Evolutionary conservation across 192 early-diverging fungal genomes (phyloP).

Genomic region (Coemansia sp.): DNA sequence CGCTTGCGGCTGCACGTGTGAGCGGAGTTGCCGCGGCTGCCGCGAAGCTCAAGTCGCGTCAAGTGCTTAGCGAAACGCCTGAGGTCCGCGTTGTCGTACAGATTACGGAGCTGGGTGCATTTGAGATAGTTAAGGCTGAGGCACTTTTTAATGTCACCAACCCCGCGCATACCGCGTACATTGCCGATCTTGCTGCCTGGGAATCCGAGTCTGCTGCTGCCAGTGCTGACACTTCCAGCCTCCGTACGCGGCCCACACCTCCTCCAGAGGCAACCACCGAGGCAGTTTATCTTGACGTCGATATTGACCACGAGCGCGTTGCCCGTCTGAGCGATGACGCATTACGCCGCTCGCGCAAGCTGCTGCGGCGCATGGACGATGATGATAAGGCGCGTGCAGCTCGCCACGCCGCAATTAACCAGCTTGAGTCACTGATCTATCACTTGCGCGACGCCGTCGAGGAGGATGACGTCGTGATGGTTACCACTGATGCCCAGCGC

Average conservation of each 20-base stretch:
- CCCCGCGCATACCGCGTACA: constrained; percentile 28
- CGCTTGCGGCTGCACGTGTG: constrained; percentile 56
- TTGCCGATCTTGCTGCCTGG: constrained; percentile 41
- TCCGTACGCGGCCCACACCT: constrained; percentile 26
- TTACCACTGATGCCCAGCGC: constrained; percentile 74
- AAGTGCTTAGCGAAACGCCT: constrained; percentile 57
- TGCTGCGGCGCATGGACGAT: constrained; percentile 68
- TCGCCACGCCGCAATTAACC: constrained; percentile 82
- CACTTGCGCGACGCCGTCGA: constrained; percentile 77
- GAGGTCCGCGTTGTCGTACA: constrained; percentile 85
- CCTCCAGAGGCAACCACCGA: constrained; percentile 34
- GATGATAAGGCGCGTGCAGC: constrained; percentile 67
- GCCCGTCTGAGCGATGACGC: constrained; percentile 51
- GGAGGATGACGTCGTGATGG: constrained; percentile 66
- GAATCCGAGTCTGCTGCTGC: constrained; percentile 51
- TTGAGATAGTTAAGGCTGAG: constrained; percentile 63
- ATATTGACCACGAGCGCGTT: constrained; percentile 58
- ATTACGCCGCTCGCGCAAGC: constrained; percentile 46
- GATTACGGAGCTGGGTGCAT: constrained; percentile 73
- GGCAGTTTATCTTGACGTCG: constrained; percentile 60
- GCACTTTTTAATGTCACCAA: constrained; percentile 55
- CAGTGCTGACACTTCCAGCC: constrained; percentile 29
- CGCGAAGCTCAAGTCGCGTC: constrained; percentile 60
- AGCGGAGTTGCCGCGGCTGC: constrained; percentile 70
- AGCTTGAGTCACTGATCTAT: constrained; percentile 89